Conservation (phyloP, 2,329 filamentous ascomycete genomes). For the Cladorrhinum sp. region DNA sequence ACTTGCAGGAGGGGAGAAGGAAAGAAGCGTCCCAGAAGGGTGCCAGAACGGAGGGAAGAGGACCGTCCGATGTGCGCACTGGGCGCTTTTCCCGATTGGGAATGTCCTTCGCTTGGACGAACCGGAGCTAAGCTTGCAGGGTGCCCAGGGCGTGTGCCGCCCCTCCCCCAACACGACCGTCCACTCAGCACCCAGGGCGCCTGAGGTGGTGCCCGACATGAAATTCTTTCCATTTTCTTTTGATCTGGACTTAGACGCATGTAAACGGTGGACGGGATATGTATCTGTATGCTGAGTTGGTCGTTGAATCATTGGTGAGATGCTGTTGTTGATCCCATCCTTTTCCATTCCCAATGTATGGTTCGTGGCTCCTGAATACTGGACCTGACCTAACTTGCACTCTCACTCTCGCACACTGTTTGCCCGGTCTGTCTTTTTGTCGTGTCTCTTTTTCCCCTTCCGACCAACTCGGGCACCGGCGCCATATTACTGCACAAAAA, state of each 20-base stretch:
- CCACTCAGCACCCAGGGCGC: background rate
- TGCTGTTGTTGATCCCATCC: background rate
- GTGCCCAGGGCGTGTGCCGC: slow-evolving; percentile 8
- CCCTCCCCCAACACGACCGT: slow-evolving; percentile 10
- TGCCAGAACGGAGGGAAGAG: slow-evolving; percentile 5
- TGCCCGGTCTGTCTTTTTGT: background rate
- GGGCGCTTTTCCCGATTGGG: slow-evolving; percentile 14
- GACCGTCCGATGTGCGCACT: slow-evolving; percentile 14
- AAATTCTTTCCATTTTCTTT: background rate
- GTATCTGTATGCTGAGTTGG: background rate
- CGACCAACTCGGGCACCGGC: background rate
- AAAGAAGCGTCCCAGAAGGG: slow-evolving; percentile 2
- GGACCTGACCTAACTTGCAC: background rate
- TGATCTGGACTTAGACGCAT: background rate
- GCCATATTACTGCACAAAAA: background rate
- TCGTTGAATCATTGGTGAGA: background rate
- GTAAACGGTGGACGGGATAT: background rate
- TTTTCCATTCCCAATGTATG: background rate
- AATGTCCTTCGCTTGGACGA: slow-evolving; percentile 14
- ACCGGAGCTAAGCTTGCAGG: slow-evolving; percentile 14
- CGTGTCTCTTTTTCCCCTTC: background rate
- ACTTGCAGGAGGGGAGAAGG: background rate
- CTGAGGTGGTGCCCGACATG: background rate
- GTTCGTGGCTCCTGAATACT: background rate
- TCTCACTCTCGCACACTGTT: background rate